A percentile compares a stretch with the other conserved stretches of the same genome.
phyloP scores from a whole-genome alignment of 495 filamentous ascomycete genomes.

The Aspergillus homomorphus region DNA sequence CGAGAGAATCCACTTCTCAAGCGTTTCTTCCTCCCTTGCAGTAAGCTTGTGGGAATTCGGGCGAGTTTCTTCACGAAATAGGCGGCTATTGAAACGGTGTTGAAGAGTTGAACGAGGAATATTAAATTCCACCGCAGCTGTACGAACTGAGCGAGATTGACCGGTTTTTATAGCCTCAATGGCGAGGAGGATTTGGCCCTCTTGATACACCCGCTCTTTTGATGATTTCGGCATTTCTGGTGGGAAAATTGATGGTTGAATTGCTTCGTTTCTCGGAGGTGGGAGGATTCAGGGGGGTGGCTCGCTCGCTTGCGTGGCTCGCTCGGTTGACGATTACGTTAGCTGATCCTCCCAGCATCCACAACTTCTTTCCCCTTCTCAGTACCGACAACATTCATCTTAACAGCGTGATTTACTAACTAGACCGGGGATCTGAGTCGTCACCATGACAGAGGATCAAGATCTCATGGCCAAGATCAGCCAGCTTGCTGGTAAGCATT shows the following conservation, averaged over 20 bases:
- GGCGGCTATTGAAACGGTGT: conserved; percentile 10
- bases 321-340: too few species aligned
- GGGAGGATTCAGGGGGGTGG: too few species aligned
- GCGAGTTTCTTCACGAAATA: conserved; percentile 8
- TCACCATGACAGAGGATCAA: conserved; percentile 67
- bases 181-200: too few species aligned
- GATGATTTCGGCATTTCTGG: too few species aligned
- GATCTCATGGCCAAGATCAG: conserved; percentile 73
- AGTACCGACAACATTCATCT: conserved; percentile 5
- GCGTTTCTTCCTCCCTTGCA: conserved; percentile 17
- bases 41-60: conserved; percentile 26
- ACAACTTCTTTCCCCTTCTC: neutral
- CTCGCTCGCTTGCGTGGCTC: too few species aligned
- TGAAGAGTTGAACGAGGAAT: conserved; percentile 17
- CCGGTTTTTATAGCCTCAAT: too few species aligned
- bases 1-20: conserved; percentile 33
- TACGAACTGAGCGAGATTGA: too few species aligned
- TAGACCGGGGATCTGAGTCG: conserved; percentile 3
- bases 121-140: neutral
- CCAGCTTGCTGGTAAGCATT: conserved; percentile 64
- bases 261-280: too few species aligned
- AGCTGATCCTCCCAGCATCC: too few species aligned
- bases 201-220: too few species aligned
- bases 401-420: conserved; percentile 5
- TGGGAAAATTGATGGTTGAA: too few species aligned